A percentile compares a stretch with the other conserved stretches of the same genome.
Conservation (phyloP, 2,329 filamentous ascomycete species). For the Aspergillus sp. region DNA sequence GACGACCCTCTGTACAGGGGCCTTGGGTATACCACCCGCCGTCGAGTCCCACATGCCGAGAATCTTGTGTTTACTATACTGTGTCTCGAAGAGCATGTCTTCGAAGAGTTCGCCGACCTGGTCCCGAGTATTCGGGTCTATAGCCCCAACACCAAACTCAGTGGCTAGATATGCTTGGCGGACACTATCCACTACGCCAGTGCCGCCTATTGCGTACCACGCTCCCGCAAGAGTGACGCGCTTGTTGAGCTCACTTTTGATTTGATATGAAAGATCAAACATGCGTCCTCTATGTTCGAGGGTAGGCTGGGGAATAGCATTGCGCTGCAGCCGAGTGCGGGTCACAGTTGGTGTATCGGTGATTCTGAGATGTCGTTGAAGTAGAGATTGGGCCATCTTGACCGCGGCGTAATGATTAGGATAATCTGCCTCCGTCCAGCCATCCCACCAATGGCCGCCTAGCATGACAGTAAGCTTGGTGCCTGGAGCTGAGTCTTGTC, state of each 20-base stretch:
- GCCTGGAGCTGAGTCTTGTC: slow-evolving; percentile 62
- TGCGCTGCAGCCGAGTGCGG: slow-evolving; percentile 62
- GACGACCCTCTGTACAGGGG: slow-evolving; percentile 28
- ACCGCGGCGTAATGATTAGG: slow-evolving; percentile 70
- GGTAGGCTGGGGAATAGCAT: slow-evolving; percentile 90
- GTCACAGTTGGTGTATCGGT: slow-evolving; percentile 64
- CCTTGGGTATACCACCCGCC: slow-evolving; percentile 36
- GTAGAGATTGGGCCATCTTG: slow-evolving; percentile 69
- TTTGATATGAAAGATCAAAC: slow-evolving; percentile 58
- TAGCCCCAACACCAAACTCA: slow-evolving; percentile 41
- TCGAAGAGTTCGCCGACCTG: neutral
- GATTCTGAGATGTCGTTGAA: slow-evolving; percentile 77
- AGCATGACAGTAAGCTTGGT: slow-evolving; percentile 95
- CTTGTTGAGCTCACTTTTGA: slow-evolving; percentile 62
- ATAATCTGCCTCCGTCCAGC: slow-evolving; percentile 55
- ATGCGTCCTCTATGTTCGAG: slow-evolving; percentile 75
- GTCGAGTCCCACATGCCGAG: slow-evolving; percentile 30
- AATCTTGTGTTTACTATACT: slow-evolving; percentile 14
- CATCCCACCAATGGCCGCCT: slow-evolving; percentile 89
- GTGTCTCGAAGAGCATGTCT: slow-evolving; percentile 25
- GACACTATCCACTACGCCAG: slow-evolving; percentile 61
- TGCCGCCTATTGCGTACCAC: slow-evolving; percentile 51
- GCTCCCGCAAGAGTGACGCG: slow-evolving; percentile 66
- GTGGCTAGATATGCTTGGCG: slow-evolving; percentile 61
- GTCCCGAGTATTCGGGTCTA: neutral